phyloP scores from a whole-genome alignment of 257 asterid species.

The Solanum pimpinellifolium region DNA sequence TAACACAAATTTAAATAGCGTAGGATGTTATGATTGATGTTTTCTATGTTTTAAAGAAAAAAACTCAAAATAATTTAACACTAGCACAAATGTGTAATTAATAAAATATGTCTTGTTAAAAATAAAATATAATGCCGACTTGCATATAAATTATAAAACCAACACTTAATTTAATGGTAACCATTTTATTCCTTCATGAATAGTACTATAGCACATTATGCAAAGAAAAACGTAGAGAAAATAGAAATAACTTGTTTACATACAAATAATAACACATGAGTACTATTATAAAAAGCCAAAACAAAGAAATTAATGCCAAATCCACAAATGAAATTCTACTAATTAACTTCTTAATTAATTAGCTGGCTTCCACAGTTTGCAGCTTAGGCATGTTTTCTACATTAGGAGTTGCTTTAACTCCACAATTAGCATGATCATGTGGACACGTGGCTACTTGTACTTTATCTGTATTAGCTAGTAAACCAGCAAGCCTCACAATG shows the following conservation, averaged over 20 bases:
- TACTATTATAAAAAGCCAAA: not conserved
- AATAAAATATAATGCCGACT: not conserved
- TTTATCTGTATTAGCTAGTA: conserved; percentile 20
- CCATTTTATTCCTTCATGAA: not conserved
- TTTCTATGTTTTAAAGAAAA: not conserved
- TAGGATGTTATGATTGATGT: not conserved
- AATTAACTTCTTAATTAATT: not conserved
- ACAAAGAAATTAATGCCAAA: not conserved
- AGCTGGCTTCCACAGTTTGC: not conserved
- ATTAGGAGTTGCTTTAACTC: not conserved
- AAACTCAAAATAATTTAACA: not conserved
- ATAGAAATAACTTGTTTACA: not conserved
- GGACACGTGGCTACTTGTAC: conserved; percentile 13
- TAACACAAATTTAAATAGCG: not conserved
- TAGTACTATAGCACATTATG: not conserved
- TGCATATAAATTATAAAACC: not conserved
- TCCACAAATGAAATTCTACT: not conserved
- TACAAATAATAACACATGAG: not conserved
- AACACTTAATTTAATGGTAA: not conserved
- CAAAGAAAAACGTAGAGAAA: not conserved
- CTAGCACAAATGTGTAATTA: not conserved
- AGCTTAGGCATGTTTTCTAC: not conserved
- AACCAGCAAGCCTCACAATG: conserved; percentile 24
- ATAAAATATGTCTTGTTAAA: not conserved
- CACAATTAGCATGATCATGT: not conserved